A percentile compares a stretch with the other conserved stretches of the same genome.
phyloP scores from a whole-genome alignment of 805 yeast species.

The Kodamaea hsintzibuensis region DNA sequence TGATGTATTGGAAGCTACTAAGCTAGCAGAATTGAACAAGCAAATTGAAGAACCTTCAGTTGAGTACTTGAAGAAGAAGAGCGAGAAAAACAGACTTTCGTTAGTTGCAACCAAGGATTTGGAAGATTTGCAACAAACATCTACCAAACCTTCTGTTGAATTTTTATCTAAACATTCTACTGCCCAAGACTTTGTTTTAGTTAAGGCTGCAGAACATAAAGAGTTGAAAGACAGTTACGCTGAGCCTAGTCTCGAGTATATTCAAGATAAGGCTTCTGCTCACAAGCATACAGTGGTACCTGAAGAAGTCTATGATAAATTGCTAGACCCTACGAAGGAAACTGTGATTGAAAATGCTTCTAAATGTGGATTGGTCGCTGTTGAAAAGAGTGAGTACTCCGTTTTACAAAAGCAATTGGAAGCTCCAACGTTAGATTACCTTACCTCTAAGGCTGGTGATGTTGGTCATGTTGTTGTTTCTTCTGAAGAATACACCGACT shows the following conservation, averaged over 20 bases:
- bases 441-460: constrained; percentile 7
- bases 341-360: constrained; percentile 10
- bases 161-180: constrained; percentile 4
- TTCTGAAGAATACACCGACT: background rate
- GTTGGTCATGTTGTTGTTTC: constrained; percentile 7
- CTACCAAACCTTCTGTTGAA: constrained; percentile 4
- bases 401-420: constrained; percentile 8
- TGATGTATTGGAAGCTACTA: constrained; percentile 3
- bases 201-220: constrained; percentile 4
- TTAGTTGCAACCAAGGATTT: constrained; percentile 9
- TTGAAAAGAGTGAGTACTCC: constrained; percentile 14
- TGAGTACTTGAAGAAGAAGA: constrained; percentile 8
- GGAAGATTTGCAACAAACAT: background rate
- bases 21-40: constrained; percentile 9
- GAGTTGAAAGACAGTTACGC: background rate
- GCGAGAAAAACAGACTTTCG: background rate
- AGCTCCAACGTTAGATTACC: constrained; percentile 12
- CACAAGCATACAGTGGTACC: constrained; percentile 12
- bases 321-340: constrained; percentile 11
- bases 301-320: constrained; percentile 14
- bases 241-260: constrained; percentile 3
- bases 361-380: constrained; percentile 14
- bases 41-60: constrained; percentile 15
- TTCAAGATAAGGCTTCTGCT: constrained; percentile 17
- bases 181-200: background rate